phyloP scores from a whole-genome alignment of 371 early-diverging fungal genomes.

The Circinella umbellata region DNA sequence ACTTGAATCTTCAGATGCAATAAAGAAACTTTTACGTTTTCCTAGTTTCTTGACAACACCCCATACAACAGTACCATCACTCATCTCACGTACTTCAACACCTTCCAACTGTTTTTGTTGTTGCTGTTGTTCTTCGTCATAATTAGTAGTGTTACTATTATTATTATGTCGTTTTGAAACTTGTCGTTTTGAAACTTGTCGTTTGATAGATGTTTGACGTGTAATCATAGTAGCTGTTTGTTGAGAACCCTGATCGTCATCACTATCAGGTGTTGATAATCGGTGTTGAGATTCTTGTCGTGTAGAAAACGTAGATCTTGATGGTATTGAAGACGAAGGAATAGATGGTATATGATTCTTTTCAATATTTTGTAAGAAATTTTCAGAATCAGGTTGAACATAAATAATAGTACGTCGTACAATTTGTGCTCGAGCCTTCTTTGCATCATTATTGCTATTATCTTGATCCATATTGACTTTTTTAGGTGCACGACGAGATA shows the following conservation, averaged over 20 bases:
- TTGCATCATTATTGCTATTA: neutral
- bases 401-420: constrained; percentile 37
- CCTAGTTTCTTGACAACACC: constrained; percentile 41
- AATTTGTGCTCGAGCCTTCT: constrained; percentile 18
- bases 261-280: constrained; percentile 10
- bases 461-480: constrained; percentile 18
- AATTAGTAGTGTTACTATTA: neutral
- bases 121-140: neutral
- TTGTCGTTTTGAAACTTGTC: constrained; percentile 22
- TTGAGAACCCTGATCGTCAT: constrained; percentile 15
- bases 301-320: neutral
- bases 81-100: constrained; percentile 54
- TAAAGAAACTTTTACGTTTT: constrained; percentile 21
- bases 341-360: neutral
- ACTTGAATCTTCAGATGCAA: constrained; percentile 5
- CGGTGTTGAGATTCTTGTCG: neutral
- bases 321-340: neutral
- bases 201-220: constrained; percentile 22
- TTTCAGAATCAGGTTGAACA: constrained; percentile 38
- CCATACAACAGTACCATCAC: constrained; percentile 52
- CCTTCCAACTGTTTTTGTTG: constrained; percentile 26
- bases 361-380: constrained; percentile 21
- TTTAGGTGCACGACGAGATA: constrained; percentile 6
- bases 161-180: constrained; percentile 12
- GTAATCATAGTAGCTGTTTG: constrained; percentile 20